Evolutionary conservation across 75 land plant genomes (phyloP).

Genomic region (Pinus albicaulis): DNA sequence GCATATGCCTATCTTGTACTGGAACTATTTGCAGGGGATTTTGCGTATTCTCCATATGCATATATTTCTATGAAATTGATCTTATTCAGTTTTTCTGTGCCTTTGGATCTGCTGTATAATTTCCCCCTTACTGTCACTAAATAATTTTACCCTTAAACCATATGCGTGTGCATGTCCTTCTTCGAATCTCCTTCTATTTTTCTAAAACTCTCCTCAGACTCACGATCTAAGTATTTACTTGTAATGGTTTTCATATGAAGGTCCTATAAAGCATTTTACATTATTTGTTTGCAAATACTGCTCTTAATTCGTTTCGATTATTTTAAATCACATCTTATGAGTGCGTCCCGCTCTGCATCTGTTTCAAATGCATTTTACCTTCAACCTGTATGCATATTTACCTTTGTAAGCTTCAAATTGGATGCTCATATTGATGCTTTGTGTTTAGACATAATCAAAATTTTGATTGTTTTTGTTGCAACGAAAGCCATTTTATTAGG

Average conservation of each 20-base stretch:
- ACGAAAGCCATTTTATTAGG: conserved; percentile 93
- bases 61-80: neutral
- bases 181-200: too few species aligned
- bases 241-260: too few species aligned
- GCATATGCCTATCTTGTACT: too few species aligned
- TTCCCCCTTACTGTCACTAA: neutral
- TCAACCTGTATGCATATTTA: neutral
- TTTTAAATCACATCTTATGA: neutral
- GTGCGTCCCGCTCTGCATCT: neutral
- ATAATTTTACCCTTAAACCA: neutral
- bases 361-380: neutral
- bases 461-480: conserved; percentile 31
- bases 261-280: neutral
- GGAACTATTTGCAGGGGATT: too few species aligned
- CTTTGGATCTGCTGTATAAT: neutral
- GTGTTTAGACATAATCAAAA: neutral
- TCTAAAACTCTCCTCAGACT: neutral
- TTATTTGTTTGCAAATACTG: neutral
- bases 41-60: neutral
- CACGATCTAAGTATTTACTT: too few species aligned
- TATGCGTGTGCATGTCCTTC: too few species aligned
- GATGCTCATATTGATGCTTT: neutral
- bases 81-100: neutral
- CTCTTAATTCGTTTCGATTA: neutral
- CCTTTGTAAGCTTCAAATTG: neutral